phyloP scores from a whole-genome alignment of 1,139 yeast genomes.

The Pichia sp. region DNA sequence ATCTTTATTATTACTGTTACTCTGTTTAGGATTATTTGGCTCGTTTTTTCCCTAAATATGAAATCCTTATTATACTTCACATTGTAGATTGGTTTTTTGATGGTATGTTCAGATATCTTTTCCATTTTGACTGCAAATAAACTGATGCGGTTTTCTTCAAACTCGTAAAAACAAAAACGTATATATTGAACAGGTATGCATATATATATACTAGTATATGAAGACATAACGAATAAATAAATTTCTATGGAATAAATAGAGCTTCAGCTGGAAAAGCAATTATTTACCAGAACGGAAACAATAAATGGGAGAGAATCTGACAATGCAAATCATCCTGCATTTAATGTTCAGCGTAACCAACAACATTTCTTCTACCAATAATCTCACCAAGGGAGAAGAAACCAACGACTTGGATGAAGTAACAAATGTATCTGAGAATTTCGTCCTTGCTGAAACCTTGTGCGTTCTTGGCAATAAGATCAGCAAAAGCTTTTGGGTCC shows the following conservation, averaged over 20 bases:
- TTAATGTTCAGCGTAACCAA: constrained; percentile 65
- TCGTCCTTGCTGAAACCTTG: constrained; percentile 55
- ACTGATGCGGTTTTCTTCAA: too few relatives aligned
- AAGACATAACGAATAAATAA: constrained; percentile 1
- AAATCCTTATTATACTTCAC: too few relatives aligned
- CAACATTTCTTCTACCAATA: constrained; percentile 89
- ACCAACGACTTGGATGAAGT: constrained; percentile 81
- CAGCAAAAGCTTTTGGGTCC: constrained; percentile 42
- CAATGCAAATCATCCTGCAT: constrained; percentile 26
- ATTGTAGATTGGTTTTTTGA: too few relatives aligned
- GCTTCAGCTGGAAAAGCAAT: not conserved
- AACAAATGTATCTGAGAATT: constrained; percentile 66
- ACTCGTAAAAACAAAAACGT: not conserved
- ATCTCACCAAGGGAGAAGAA: constrained; percentile 94
- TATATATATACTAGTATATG: not conserved
- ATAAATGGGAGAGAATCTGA: not conserved
- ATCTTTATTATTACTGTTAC: too few relatives aligned
- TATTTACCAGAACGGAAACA: not conserved
- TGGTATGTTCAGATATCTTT: too few relatives aligned
- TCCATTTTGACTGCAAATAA: too few relatives aligned
- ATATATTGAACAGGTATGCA: not conserved
- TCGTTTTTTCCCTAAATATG: too few relatives aligned
- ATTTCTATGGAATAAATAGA: not conserved
- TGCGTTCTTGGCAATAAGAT: constrained; percentile 32
- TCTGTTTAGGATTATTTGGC: too few relatives aligned